Evolutionary conservation across 345 rosid species (phyloP), one percentile per base, ranked within the genome.

Genomic region (Garcia nutans): DNA sequence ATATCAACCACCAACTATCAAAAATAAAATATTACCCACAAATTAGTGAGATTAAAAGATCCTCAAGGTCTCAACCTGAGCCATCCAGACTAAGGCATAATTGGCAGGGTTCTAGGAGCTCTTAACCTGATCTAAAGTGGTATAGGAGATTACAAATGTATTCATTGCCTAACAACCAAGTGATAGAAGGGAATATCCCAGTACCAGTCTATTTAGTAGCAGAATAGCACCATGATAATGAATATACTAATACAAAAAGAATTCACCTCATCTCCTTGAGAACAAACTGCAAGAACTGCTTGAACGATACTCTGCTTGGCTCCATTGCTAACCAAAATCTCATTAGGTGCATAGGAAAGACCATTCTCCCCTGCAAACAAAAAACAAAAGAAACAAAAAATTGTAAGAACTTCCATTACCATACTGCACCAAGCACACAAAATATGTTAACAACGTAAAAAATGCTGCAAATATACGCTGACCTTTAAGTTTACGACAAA

Each of bases 181-280:
- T 49, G 45, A 47, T 26, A 37, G 24, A 20, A 11, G 33, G 37
- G 8, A 69, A 28, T 15, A 56, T 66, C 54, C 64, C 41, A 20
- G 17, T 42, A 57, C 24, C 26, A 58, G 26, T 58, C 20, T n/a
- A 31, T 45, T 54, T 59, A 33, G 56, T 10, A 47, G 60, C 60
- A 69, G 37, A 66, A 49, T 20, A 26, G 31, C 44, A 67, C 23
- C 66, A 12, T 20, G 31, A 78, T 10, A 17, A 54, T 49, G 7
- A 63, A 13, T 10, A 64, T 12, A 11, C 20, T 49, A 10, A 76
- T 22, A 61, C 22, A 17, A 57, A 68, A 49, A 45, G n/a, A 45
- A 45, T 69, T 70, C 76, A 95, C 99, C 97, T 96, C 99, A 83
- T 96, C 99, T 20, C 98, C 98, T 0, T 97, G 98, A 26, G 93